Evolutionary conservation across 345 rosid genomes (phyloP).

Genomic region (Eucalyptus coolabah): DNA sequence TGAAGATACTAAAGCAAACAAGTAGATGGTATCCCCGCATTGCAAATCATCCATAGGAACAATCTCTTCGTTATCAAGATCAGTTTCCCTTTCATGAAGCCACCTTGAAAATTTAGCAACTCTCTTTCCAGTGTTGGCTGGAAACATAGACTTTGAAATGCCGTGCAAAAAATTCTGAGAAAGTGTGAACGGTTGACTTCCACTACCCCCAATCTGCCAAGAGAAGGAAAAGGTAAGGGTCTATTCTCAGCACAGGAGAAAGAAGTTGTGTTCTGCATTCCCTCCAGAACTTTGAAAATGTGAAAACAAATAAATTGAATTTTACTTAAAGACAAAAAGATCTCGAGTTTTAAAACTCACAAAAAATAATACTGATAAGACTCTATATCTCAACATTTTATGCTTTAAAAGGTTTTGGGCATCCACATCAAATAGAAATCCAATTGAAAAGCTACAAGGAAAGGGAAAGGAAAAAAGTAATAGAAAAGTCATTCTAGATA

Average conservation of each 20-base stretch:
- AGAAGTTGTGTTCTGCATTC: background rate
- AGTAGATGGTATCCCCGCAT: conserved; percentile 79
- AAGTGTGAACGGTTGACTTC: conserved; percentile 68
- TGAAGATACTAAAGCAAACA: conserved; percentile 62
- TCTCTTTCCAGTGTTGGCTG: conserved; percentile 69
- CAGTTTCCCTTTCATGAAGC: conserved; percentile 51
- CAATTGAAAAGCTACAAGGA: background rate
- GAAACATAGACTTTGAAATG: conserved; percentile 69
- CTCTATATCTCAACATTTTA: background rate
- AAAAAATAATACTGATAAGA: background rate
- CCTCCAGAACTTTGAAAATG: background rate
- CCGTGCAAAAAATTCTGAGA: conserved; percentile 72
- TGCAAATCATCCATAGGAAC: conserved; percentile 64
- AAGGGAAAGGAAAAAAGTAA: background rate
- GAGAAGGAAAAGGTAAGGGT: background rate
- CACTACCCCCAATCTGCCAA: conserved; percentile 78
- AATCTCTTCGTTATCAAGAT: conserved; percentile 41
- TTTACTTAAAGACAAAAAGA: background rate
- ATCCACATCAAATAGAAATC: background rate
- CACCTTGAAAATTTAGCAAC: conserved; percentile 63
- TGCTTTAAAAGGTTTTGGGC: background rate
- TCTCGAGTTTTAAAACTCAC: background rate
- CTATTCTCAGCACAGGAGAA: background rate
- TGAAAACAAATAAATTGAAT: background rate
- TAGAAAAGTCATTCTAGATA: background rate